A percentile compares a stretch with the other conserved stretches of the same genome.
phyloP scores from a whole-genome alignment of 768 basidiomycete genomes.

The Cyclocybe aegerita region DNA sequence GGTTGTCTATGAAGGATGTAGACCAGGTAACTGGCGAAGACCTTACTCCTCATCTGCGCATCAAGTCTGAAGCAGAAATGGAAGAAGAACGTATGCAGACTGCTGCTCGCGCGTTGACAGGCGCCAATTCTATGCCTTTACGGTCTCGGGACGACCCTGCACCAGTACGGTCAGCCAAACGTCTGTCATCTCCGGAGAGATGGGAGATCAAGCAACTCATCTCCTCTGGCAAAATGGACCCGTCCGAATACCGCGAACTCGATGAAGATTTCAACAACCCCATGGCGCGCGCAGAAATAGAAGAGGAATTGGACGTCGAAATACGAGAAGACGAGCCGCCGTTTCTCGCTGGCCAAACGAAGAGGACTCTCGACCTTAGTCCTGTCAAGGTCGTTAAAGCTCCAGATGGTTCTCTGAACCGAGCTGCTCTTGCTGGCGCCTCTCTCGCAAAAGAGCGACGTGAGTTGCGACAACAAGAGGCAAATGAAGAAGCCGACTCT shows the following conservation, averaged over 20 bases:
- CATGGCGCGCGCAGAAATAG: conserved; percentile 79
- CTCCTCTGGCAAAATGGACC: conserved; percentile 87
- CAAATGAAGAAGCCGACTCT: conserved; percentile 90
- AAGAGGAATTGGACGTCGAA: conserved; percentile 97
- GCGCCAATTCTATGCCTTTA: conserved; percentile 87
- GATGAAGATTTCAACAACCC: conserved; percentile 84
- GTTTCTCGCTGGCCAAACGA: conserved; percentile 95
- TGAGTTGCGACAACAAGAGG: conserved; percentile 92
- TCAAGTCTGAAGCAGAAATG: conserved; percentile 92
- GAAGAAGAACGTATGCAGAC: conserved; percentile 67
- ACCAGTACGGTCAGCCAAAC: conserved; percentile 76
- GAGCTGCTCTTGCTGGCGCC: conserved; percentile 92
- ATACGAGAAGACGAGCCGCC: conserved; percentile 96
- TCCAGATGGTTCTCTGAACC: conserved; percentile 94
- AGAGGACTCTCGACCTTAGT: conserved; percentile 90
- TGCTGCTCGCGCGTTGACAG: conserved; percentile 66
- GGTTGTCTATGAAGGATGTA: conserved; percentile 97
- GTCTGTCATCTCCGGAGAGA: conserved; percentile 92
- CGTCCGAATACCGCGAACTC: conserved; percentile 92
- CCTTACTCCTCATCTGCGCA: conserved; percentile 90
- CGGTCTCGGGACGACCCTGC: conserved; percentile 44
- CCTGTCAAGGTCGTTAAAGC: conserved; percentile 99
- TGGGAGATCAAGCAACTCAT: conserved; percentile 99
- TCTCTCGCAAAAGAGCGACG: conserved; percentile 93
- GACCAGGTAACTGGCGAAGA: conserved; percentile 90